phyloP scores from a whole-genome alignment of 2,329 filamentous ascomycete species.

The Drechslerella coelobrocha region DNA sequence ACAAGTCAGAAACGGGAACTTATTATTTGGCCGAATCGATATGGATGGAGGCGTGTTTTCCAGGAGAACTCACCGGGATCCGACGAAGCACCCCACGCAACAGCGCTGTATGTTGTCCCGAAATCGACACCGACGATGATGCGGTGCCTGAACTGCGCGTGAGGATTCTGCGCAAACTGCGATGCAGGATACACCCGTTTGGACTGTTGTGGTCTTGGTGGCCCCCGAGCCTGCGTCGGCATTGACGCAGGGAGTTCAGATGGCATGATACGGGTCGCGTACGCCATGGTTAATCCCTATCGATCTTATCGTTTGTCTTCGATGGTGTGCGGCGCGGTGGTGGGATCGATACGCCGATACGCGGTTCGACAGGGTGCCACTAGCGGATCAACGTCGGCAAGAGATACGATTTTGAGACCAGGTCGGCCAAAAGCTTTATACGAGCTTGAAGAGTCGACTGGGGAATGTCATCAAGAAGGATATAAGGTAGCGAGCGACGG shows the following conservation, averaged over 20 bases:
- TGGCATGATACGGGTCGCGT: conserved; percentile 27
- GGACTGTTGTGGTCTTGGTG: background rate
- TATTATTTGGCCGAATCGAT: background rate
- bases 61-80: conserved; percentile 37
- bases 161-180: conserved; percentile 32
- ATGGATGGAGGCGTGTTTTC: background rate
- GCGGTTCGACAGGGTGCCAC: background rate
- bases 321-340: background rate
- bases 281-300: conserved; percentile 33
- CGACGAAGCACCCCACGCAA: conserved; percentile 51
- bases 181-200: conserved; percentile 32
- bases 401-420: conserved; percentile 29
- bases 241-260: conserved; percentile 42
- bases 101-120: conserved; percentile 52
- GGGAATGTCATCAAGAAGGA: background rate
- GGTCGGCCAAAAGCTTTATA: conserved; percentile 1
- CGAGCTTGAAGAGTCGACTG: conserved; percentile 4
- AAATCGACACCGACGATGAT: conserved; percentile 53
- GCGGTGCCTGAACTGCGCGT: conserved; percentile 38
- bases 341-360: background rate
- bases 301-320: background rate
- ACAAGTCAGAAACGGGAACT: conserved; percentile 2
- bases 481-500: background rate
- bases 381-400: too few species aligned
- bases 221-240: conserved; percentile 9